Evolutionary conservation across 1,284 basidiomycete species (phyloP).

Genomic region (Mycosarcoma mackinlayi): DNA sequence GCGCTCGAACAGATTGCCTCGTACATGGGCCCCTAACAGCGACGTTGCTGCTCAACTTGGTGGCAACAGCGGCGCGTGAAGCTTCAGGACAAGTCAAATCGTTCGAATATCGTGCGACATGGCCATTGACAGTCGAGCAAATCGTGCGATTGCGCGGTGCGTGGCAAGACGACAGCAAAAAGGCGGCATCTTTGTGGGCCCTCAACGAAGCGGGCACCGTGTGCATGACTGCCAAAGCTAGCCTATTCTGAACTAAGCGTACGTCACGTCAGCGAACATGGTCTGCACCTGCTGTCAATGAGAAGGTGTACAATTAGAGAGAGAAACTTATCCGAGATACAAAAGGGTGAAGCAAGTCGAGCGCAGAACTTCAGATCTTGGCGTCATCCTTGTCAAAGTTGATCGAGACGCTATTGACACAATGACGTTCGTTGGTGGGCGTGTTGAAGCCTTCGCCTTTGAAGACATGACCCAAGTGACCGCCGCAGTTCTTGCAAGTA

Average conservation of each 20-base stretch:
- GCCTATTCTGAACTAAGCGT: conserved; percentile 5
- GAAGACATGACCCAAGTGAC: conserved; percentile 93
- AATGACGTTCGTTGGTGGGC: conserved; percentile 75
- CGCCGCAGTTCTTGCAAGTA: conserved; percentile 80
- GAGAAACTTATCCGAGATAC: neutral
- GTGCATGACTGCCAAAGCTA: conserved; percentile 43
- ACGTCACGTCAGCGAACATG: neutral
- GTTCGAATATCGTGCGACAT: conserved; percentile 53
- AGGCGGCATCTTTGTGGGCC: conserved; percentile 30
- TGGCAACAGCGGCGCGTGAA: conserved; percentile 6
- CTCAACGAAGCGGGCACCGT: conserved; percentile 39
- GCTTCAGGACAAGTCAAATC: conserved; percentile 10
- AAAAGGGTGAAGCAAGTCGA: neutral
- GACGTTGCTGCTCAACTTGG: conserved; percentile 43
- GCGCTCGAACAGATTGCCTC: conserved; percentile 29
- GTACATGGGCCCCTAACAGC: conserved; percentile 60
- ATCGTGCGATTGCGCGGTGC: conserved; percentile 30
- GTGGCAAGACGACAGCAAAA: conserved; percentile 22
- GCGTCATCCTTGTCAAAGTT: conserved; percentile 76
- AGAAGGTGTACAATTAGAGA: neutral
- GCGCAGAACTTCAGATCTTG: conserved; percentile 46
- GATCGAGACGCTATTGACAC: conserved; percentile 86
- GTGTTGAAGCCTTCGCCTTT: conserved; percentile 78
- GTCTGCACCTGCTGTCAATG: too few species aligned
- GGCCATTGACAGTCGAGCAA: conserved; percentile 44